These are phyloP conservation scores for Cocos nucifera DNA, from an alignment of 176 grass and related monocot species.

Conservation along the genomic window DNA sequence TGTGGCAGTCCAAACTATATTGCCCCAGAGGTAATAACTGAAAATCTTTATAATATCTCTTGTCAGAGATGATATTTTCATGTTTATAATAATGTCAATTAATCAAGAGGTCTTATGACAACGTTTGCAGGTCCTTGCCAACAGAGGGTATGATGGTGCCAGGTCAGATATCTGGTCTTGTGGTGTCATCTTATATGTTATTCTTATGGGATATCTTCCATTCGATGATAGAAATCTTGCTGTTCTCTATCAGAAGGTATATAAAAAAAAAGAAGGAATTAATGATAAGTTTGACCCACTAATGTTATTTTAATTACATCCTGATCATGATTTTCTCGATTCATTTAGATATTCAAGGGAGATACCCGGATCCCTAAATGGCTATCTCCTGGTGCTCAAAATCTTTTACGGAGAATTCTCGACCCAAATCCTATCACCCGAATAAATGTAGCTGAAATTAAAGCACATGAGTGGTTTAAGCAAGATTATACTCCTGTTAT, in stretches of 20 bases:
- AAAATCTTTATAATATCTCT: too few species aligned
- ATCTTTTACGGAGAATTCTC: conserved; percentile 60
- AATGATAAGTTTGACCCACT: not conserved
- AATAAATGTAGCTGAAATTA: conserved; percentile 59
- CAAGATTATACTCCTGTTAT: conserved; percentile 56
- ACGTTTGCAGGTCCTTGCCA: conserved; percentile 63
- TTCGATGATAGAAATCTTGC: conserved; percentile 72
- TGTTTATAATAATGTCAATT: not conserved
- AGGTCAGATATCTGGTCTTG: conserved; percentile 90
- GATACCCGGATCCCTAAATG: conserved; percentile 75
- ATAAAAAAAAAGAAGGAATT: conserved; percentile 59
- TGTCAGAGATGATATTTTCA: too few species aligned
- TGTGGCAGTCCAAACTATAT: conserved; percentile 95
- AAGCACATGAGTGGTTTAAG: conserved; percentile 72
- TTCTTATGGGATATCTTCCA: conserved; percentile 77
- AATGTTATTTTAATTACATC: not conserved
- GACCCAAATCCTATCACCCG: conserved; percentile 69
- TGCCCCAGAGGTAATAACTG: conserved; percentile 63
- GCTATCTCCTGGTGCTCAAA: conserved; percentile 63
- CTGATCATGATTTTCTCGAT: conserved; percentile 9
- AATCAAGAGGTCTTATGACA: conserved; percentile 12
- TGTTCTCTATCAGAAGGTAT: conserved; percentile 43
- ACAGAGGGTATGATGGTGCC: conserved; percentile 84
- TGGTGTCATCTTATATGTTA: conserved; percentile 83
- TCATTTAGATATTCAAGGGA: conserved; percentile 57